phyloP scores from a whole-genome alignment of 164 flowering plant genomes.

The Umbilicus rupestris region DNA sequence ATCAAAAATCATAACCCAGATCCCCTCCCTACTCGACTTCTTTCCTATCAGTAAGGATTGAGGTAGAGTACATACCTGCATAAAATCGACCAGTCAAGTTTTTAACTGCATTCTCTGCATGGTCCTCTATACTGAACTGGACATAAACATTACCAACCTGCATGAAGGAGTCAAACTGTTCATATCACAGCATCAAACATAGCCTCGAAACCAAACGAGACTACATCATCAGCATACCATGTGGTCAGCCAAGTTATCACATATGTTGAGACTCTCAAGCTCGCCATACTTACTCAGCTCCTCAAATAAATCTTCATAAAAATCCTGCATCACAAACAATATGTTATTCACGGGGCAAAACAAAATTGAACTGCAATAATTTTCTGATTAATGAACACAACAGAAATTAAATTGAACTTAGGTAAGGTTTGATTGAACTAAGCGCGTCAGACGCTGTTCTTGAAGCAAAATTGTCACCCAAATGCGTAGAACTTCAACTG shows the following conservation, averaged over 20 bases:
- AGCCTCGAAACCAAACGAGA: background rate
- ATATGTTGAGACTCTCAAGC: constrained; percentile 68
- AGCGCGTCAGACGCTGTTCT: too few relatives aligned
- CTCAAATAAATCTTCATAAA: constrained; percentile 80
- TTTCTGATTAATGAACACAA: too few relatives aligned
- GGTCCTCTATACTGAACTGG: constrained; percentile 84
- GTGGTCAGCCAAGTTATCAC: constrained; percentile 89
- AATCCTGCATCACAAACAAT: constrained; percentile 49
- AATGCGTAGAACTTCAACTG: too few relatives aligned
- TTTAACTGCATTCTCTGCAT: constrained; percentile 64
- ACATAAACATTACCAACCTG: constrained; percentile 96
- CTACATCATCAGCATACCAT: constrained; percentile 36
- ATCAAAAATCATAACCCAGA: background rate
- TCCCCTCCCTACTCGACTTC: background rate
- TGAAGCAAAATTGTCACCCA: too few relatives aligned
- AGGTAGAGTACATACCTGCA: constrained; percentile 43
- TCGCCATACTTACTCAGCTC: constrained; percentile 86
- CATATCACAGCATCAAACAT: background rate
- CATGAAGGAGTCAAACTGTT: constrained; percentile 2
- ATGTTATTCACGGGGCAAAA: too few relatives aligned
- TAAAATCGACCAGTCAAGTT: constrained; percentile 71
- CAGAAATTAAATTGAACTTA: too few relatives aligned
- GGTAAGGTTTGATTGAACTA: too few relatives aligned
- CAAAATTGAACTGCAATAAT: too few relatives aligned
- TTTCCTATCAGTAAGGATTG: background rate